phyloP scores from a whole-genome alignment of 495 filamentous ascomycete species.

The Thozetella sp. region DNA sequence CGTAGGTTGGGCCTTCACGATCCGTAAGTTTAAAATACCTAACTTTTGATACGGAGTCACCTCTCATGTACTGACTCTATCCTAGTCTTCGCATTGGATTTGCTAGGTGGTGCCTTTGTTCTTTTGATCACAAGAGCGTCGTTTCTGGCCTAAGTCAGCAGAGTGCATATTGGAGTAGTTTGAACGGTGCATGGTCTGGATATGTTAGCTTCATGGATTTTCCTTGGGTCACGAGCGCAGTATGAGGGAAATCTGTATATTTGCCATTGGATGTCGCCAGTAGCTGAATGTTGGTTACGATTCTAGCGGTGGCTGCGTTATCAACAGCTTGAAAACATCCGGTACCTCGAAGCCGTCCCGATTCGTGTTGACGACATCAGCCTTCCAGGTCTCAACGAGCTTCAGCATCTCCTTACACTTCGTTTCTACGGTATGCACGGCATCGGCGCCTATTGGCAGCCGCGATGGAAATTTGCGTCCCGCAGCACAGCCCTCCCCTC shows the following conservation, averaged over 20 bases:
- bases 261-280: too few species aligned
- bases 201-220: too few species aligned
- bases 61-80: background rate
- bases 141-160: background rate
- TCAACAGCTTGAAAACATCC: too few species aligned
- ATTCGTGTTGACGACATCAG: background rate
- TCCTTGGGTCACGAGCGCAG: too few species aligned
- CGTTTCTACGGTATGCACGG: background rate
- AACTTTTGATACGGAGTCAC: background rate
- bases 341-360: too few species aligned
- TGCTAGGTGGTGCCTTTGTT: background rate
- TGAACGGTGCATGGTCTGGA: too few species aligned
- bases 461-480: background rate
- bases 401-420: background rate
- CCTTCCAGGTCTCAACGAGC: background rate
- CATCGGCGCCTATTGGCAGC: background rate
- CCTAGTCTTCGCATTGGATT: background rate
- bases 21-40: background rate
- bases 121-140: background rate
- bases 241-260: too few species aligned
- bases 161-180: background rate
- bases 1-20: constrained; percentile 1
- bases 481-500: background rate
- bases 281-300: too few species aligned
- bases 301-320: too few species aligned